Conservation (phyloP, 140 eudicot species). For the Ambrosia hybrid region DNA sequence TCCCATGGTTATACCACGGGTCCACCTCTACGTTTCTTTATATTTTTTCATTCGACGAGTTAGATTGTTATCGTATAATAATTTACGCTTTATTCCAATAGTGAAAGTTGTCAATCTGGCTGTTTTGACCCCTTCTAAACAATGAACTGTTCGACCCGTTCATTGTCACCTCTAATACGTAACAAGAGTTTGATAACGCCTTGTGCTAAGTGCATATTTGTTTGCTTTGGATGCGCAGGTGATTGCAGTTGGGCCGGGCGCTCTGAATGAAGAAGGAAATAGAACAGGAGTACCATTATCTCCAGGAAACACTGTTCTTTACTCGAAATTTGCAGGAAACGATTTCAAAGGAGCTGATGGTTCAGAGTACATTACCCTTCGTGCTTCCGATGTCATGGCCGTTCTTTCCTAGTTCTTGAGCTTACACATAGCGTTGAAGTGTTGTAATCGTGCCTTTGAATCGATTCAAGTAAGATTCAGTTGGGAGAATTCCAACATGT, state of each 20-base stretch:
- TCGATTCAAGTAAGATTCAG: not conserved
- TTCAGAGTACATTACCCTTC: slow-evolving; percentile 57
- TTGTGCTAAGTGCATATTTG: not conserved
- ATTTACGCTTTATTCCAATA: no score
- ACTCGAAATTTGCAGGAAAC: slow-evolving; percentile 81
- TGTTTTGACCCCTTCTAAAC: not conserved
- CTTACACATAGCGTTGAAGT: slow-evolving; percentile 12
- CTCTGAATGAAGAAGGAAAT: slow-evolving; percentile 75
- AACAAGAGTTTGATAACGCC: not conserved
- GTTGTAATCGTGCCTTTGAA: slow-evolving; percentile 24
- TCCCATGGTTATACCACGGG: no score
- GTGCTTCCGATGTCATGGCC: slow-evolving; percentile 79
- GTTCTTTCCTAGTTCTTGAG: slow-evolving; percentile 52
- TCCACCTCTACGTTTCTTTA: no score
- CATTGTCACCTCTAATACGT: no score
- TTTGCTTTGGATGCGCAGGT: slow-evolving; percentile 44
- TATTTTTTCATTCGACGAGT: not conserved
- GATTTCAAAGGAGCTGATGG: slow-evolving; percentile 84
- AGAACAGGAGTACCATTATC: slow-evolving; percentile 56
- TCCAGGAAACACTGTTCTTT: slow-evolving; percentile 72
- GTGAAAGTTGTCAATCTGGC: not conserved
- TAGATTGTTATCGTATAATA: no score
- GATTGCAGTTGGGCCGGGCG: slow-evolving; percentile 84
- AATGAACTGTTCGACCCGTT: not conserved
- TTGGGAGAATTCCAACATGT: not conserved